Evolutionary conservation across 352 stramenopile species (phyloP).

Genomic region (Aphanomyces cochlioides): DNA sequence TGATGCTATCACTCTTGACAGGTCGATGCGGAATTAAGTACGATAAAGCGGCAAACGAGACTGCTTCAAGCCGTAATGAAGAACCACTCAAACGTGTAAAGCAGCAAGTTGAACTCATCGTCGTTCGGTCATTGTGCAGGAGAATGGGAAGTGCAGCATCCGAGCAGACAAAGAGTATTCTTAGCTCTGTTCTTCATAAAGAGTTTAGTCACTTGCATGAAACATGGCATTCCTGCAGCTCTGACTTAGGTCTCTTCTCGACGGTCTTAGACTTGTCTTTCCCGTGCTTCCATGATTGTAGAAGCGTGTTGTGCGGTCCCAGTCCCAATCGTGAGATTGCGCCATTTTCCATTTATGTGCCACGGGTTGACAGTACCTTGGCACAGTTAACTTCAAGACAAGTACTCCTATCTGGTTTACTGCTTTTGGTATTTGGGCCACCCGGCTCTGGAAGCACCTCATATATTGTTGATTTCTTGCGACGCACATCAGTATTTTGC

Average conservation of each 20-base stretch:
- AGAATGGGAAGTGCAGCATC: background rate
- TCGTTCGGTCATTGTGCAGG: conserved; percentile 12
- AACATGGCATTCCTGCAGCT: conserved; percentile 39
- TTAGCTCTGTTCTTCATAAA: conserved; percentile 12
- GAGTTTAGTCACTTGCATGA: conserved; percentile 22
- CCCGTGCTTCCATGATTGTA: background rate
- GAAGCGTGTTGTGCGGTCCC: conserved; percentile 9
- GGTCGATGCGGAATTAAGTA: background rate
- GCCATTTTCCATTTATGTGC: conserved; percentile 43
- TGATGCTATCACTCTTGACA: conserved; percentile 11
- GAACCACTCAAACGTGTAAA: background rate
- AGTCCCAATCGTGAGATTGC: conserved; percentile 4
- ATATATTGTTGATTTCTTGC: conserved; percentile 19
- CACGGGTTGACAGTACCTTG: conserved; percentile 42
- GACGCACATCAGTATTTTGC: conserved; percentile 9
- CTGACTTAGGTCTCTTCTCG: conserved; percentile 27
- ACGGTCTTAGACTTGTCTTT: conserved; percentile 4
- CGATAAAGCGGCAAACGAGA: background rate
- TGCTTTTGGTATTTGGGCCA: conserved; percentile 40
- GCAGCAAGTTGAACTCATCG: conserved; percentile 9
- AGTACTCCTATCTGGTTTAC: conserved; percentile 39
- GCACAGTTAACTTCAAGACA: conserved; percentile 44
- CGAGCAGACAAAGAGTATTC: conserved; percentile 15
- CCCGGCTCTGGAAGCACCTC: conserved; percentile 36
- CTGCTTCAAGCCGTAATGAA: background rate